Evolutionary conservation across 345 rosid species (phyloP).

Genomic region (Dovyalis caffra): DNA sequence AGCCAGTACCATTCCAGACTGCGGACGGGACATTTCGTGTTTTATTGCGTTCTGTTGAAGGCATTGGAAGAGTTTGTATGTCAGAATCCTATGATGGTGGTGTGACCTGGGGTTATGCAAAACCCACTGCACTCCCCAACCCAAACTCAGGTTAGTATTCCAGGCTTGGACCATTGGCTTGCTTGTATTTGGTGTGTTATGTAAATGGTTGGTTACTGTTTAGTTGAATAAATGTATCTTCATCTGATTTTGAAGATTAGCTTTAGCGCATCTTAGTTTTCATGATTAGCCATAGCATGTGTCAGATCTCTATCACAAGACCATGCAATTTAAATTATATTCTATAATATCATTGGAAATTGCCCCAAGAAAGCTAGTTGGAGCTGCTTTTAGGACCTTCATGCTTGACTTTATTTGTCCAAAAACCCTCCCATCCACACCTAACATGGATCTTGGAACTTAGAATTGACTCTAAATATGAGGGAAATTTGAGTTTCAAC

Average conservation of each 20-base stretch:
- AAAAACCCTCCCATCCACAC: too few relatives aligned
- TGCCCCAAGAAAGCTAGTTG: too few relatives aligned
- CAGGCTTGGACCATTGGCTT: background rate
- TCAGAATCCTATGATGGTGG: conserved; percentile 81
- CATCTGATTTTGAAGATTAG: background rate
- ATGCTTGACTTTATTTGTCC: too few relatives aligned
- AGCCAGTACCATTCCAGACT: conserved; percentile 81
- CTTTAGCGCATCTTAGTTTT: background rate
- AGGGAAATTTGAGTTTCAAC: background rate
- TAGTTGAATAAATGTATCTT: background rate
- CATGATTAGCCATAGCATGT: background rate
- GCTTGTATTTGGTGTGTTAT: background rate
- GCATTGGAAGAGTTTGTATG: conserved; percentile 64
- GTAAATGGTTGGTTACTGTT: background rate
- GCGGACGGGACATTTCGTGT: conserved; percentile 57
- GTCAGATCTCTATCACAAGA: too few relatives aligned
- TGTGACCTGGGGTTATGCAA: conserved; percentile 66
- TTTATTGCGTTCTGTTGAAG: conserved; percentile 60
- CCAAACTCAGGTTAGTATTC: conserved; percentile 76
- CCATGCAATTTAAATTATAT: background rate
- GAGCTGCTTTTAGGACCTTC: too few relatives aligned
- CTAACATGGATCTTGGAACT: too few relatives aligned
- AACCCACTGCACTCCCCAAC: conserved; percentile 68
- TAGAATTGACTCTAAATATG: too few relatives aligned
- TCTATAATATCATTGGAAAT: background rate